Percentiles rank a stretch among this genome's conserved stretches.
These are phyloP conservation scores for Patellaria atrata DNA, from an alignment of 495 filamentous ascomycete genomes.

Conservation along the genomic window DNA sequence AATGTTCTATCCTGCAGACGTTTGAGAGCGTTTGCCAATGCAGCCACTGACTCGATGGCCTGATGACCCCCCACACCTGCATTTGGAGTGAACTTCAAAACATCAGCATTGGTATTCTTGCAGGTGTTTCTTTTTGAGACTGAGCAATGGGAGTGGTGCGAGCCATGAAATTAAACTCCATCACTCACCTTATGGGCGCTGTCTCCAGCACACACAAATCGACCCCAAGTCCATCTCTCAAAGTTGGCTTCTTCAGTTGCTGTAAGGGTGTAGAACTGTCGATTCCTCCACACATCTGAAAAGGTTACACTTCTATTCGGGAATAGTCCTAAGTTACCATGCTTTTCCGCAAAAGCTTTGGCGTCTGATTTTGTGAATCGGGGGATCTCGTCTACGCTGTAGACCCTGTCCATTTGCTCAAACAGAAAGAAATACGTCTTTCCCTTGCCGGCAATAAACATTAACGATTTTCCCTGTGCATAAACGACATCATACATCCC, in stretches of 20 bases:
- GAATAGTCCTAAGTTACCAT: not conserved
- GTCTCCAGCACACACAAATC: slow-evolving; percentile 7
- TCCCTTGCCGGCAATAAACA: no score
- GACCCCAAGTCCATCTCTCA: slow-evolving; percentile 8
- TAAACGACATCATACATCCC: no score
- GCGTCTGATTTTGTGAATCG: no score
- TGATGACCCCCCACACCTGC: not conserved
- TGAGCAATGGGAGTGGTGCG: no score
- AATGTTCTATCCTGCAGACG: no score
- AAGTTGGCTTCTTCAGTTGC: slow-evolving; percentile 9
- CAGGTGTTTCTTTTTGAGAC: no score
- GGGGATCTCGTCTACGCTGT: not conserved
- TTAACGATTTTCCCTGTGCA: no score
- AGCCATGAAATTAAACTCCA: no score
- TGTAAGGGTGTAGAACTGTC: not conserved
- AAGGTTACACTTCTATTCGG: not conserved
- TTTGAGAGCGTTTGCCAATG: not conserved
- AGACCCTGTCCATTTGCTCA: no score
- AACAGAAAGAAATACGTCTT: no score
- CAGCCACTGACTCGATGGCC: not conserved
- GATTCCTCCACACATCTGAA: not conserved
- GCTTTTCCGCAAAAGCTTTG: no score
- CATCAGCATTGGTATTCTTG: not conserved
- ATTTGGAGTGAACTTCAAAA: not conserved
- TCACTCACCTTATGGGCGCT: slow-evolving; percentile 11